Evolutionary conservation across 257 asterid species (phyloP).

Genomic region (Lantana camara): DNA sequence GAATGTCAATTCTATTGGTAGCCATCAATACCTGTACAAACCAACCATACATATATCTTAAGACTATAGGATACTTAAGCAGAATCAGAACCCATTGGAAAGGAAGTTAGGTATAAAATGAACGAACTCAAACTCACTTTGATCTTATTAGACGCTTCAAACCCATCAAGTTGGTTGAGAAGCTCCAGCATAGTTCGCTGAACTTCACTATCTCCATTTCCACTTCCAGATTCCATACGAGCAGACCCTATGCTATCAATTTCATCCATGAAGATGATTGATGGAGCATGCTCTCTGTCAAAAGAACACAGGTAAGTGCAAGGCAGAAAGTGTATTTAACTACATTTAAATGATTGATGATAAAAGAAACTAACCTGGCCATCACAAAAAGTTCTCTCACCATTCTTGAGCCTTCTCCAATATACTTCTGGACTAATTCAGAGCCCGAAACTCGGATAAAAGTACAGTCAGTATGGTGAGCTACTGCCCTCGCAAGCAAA

Average conservation of each 20-base stretch:
- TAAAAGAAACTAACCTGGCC: constrained; percentile 71
- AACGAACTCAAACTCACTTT: constrained; percentile 42
- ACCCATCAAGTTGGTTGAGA: constrained; percentile 94
- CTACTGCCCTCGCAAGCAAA: constrained; percentile 69
- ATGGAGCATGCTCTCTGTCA: constrained; percentile 88
- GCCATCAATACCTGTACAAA: constrained; percentile 83
- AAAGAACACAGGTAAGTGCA: constrained; percentile 17
- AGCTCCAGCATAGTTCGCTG: constrained; percentile 94
- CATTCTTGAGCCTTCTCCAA: constrained; percentile 83
- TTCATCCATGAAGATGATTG: constrained; percentile 94
- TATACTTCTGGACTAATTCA: constrained; percentile 60
- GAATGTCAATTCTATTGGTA: constrained; percentile 85
- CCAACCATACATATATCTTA: background rate
- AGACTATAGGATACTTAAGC: background rate
- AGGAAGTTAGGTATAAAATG: background rate
- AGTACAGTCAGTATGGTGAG: constrained; percentile 63
- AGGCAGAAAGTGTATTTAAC: background rate
- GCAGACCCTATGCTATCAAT: constrained; percentile 93
- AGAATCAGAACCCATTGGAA: constrained; percentile 18
- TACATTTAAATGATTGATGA: background rate
- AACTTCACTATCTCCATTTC: constrained; percentile 93
- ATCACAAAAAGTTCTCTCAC: constrained; percentile 95
- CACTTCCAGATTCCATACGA: constrained; percentile 94
- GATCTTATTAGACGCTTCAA: constrained; percentile 93
- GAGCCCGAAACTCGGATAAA: constrained; percentile 66